Conservation (phyloP, 2,329 filamentous ascomycete genomes). For the Ophioceras dolichostomum region DNA sequence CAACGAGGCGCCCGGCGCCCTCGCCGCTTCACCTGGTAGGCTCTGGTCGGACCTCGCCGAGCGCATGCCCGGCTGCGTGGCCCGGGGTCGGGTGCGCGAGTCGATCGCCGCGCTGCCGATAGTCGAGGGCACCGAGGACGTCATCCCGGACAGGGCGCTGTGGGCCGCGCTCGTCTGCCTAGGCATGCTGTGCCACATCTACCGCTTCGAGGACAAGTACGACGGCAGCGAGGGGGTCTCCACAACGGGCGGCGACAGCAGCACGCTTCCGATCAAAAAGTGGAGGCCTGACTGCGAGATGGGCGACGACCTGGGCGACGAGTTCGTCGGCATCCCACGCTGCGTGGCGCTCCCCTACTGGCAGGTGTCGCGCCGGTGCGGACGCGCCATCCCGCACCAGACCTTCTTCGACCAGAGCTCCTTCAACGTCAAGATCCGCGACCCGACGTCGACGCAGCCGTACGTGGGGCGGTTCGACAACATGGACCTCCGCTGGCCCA, state of each 20-base stretch:
- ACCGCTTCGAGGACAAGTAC: conserved; percentile 37
- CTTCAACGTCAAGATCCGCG: conserved; percentile 36
- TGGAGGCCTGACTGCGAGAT: conserved; percentile 26
- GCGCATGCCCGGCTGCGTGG: conserved; percentile 37
- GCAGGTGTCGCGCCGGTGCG: conserved; percentile 37
- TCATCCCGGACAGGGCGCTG: conserved; percentile 36
- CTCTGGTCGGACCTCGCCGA: conserved; percentile 42
- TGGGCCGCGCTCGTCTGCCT: conserved; percentile 39
- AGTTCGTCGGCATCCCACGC: conserved; percentile 33
- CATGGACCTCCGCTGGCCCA: conserved; percentile 38
- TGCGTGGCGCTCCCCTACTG: conserved; percentile 36
- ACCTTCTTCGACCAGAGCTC: conserved; percentile 40
- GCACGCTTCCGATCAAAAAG: conserved; percentile 14
- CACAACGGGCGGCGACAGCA: neutral
- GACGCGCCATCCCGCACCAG: conserved; percentile 36
- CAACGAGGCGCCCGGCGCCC: conserved; percentile 31
- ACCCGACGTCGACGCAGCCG: conserved; percentile 32
- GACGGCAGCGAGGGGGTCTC: conserved; percentile 36
- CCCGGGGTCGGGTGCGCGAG: conserved; percentile 35
- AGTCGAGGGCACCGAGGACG: conserved; percentile 32
- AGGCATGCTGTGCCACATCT: conserved; percentile 40
- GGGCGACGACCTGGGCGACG: conserved; percentile 36
- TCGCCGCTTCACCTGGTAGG: conserved; percentile 33
- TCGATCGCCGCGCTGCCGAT: conserved; percentile 33
- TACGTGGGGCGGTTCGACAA: conserved; percentile 40